Base-by-base conservation (phyloP, 257 asterid genomes). In the Nicotiana otophora region DNA sequence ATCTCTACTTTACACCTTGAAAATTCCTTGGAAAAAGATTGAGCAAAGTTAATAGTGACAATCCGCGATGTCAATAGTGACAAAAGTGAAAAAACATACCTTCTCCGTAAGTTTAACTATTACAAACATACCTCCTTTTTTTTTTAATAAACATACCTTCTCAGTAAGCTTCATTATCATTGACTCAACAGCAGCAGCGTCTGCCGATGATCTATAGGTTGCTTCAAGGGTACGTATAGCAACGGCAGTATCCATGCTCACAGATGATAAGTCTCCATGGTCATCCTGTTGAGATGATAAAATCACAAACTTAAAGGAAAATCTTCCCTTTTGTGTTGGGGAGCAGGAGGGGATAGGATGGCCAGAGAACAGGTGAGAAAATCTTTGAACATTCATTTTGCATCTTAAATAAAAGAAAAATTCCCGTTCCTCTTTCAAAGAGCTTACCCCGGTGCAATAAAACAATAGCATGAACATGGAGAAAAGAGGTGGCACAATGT, bases 201-300 rank as follows among this genome's bases (percentile, higher is more conserved):
- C 98, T 82, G 97, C 88, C 4, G 99, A 96, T 80, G 97, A 90
- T 85, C 91, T 94, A 79, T 88, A 96, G 26, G 99, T 93, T 85
- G 98, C 90, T 90, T 96, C 99, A 63, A 96, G 98, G 16, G 99
- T 96, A 77, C 97, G 99, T 86, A 96, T 96, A 70, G 99, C 98
- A 12, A 96, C 97, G 72, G 99, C 98, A 46, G 99, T 96, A 93
- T 96, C 99, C 99, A 96, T 96, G 89, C 91, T 96, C 57, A 96
- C 98, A 19, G 98, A 84, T 23, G 99, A 94, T 83, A 96, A 91
- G 77, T 96, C 98, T 82, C 97, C 98, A 85, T 91, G 95, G 86
- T 96, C 98, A 84, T 96, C 98, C 99, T 96, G 96, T 83, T 70
- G 78, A 65, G 75, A 83, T 81, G 51, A 54, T 31, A 17, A 69